Conservation (phyloP, 805 yeast species). For the Jamesozyma lodderae region DNA sequence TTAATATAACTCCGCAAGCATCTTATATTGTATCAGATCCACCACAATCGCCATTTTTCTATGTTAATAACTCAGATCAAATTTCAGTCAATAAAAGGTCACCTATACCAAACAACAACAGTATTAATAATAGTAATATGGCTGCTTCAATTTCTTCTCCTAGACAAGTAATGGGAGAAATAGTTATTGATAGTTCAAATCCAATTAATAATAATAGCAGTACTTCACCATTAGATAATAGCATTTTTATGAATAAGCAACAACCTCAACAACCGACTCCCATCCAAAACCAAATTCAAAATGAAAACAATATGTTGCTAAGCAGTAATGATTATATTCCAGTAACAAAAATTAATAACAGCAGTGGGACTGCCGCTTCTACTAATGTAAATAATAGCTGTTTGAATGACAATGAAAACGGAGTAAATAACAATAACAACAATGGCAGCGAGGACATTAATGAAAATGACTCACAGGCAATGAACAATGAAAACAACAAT, state of each 20-base stretch:
- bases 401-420: constrained; percentile 3
- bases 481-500: constrained; percentile 2
- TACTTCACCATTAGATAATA: constrained; percentile 1
- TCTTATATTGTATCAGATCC: constrained; percentile 6
- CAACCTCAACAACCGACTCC: background rate
- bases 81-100: constrained; percentile 1
- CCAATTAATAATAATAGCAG: background rate
- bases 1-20: constrained; percentile 8
- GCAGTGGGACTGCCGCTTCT: too few species aligned
- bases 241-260: background rate
- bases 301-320: too few species aligned
- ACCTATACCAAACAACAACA: too few species aligned
- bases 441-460: constrained; percentile 2
- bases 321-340: too few species aligned
- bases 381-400: too few species aligned
- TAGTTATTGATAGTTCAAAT: background rate
- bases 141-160: background rate
- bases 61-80: background rate
- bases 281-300: too few species aligned
- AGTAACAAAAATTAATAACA: too few species aligned
- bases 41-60: constrained; percentile 4
- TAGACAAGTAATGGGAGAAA: background rate
- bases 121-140: background rate
- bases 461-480: too few species aligned
- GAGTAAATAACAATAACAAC: constrained; percentile 3